Evolutionary conservation across 148 eudicot species (phyloP).

Genomic region (Rhododendron ovatum): DNA sequence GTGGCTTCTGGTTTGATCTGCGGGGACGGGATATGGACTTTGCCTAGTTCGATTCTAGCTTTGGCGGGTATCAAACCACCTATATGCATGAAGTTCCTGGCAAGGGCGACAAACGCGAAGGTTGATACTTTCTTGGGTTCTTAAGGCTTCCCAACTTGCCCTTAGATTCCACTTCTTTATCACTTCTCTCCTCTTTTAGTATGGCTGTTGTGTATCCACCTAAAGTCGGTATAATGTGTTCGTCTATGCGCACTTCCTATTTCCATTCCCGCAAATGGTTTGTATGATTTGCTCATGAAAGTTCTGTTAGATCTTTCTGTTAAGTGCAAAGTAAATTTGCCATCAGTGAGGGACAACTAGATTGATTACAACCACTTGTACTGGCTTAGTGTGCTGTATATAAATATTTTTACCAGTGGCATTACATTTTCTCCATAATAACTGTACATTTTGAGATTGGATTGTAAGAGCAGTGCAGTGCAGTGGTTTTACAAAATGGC

Average conservation of each 20-base stretch:
- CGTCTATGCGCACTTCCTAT: neutral
- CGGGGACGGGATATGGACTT: slow-evolving; percentile 68
- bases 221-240: neutral
- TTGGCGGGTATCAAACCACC: slow-evolving; percentile 53
- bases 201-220: neutral
- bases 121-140: slow-evolving; percentile 38
- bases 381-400: neutral
- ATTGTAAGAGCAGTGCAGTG: too few species aligned
- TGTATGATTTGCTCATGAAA: neutral
- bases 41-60: slow-evolving; percentile 57
- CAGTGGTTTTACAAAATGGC: too few species aligned
- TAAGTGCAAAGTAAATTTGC: neutral
- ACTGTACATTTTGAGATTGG: too few species aligned
- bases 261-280: neutral
- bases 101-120: slow-evolving; percentile 26
- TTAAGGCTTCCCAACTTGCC: neutral
- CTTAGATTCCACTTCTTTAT: neutral
- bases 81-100: slow-evolving; percentile 60
- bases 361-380: neutral
- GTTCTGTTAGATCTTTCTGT: neutral
- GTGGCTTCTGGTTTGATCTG: slow-evolving; percentile 72
- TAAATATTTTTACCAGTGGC: neutral
- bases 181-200: neutral
- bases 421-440: too few species aligned
- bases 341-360: neutral